Evolutionary conservation across 2,329 filamentous ascomycete genomes (phyloP).

Genomic region (Ophiocordyceps australis): DNA sequence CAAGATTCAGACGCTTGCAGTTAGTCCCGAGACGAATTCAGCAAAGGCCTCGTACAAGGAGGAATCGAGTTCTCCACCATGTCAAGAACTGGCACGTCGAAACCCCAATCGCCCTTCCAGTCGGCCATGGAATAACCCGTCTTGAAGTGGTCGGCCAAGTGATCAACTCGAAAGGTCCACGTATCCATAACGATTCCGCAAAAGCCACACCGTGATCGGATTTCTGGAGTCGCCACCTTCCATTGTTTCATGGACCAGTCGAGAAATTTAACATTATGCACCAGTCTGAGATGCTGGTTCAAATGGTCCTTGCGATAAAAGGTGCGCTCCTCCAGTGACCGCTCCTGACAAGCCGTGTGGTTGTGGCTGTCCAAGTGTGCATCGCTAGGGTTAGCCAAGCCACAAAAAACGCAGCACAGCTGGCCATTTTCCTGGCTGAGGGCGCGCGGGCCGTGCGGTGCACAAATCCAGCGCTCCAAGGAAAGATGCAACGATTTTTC

Average conservation of each 20-base stretch:
- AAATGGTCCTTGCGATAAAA: constrained; percentile 51
- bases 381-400: constrained; percentile 31
- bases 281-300: constrained; percentile 45
- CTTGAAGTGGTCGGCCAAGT: constrained; percentile 51
- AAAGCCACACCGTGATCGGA: constrained; percentile 47
- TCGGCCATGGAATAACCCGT: constrained; percentile 47
- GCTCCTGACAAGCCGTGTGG: constrained; percentile 47
- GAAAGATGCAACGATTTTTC: constrained; percentile 50
- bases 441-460: constrained; percentile 34
- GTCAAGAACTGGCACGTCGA: constrained; percentile 39
- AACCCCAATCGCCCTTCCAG: constrained; percentile 55
- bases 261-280: constrained; percentile 42
- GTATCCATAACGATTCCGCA: constrained; percentile 43
- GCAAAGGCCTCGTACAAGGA: constrained; percentile 33
- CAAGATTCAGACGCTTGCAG: constrained; percentile 20
- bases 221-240: constrained; percentile 41
- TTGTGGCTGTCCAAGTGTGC: constrained; percentile 41
- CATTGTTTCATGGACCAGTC: constrained; percentile 47
- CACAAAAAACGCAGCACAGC: constrained; percentile 40
- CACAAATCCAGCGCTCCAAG: constrained; percentile 47
- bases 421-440: constrained; percentile 41
- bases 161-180: constrained; percentile 42
- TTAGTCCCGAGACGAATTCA: constrained; percentile 17
- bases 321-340: constrained; percentile 39
- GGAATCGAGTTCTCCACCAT: constrained; percentile 51